Percentiles rank a stretch among this genome's conserved stretches.
phyloP scores from a whole-genome alignment of 176 grass and related monocot species.

The Bromus sterilis region DNA sequence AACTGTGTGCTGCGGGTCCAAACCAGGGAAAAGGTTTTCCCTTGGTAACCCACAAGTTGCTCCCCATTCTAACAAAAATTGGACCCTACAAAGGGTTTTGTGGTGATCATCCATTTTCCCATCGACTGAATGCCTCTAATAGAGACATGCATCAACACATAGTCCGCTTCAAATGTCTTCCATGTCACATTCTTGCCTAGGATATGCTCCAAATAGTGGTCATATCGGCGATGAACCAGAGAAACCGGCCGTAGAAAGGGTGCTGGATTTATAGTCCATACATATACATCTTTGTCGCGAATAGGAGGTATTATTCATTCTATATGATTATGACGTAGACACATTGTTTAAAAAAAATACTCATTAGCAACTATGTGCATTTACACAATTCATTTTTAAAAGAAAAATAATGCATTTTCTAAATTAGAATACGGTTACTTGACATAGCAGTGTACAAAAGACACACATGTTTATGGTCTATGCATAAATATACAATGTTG shows the following conservation, averaged over 20 bases:
- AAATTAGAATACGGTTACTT: not conserved
- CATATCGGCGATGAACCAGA: not conserved
- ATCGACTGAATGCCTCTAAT: not conserved
- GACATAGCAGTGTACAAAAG: no score
- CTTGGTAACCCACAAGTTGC: not conserved
- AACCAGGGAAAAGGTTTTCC: not conserved
- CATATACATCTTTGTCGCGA: not conserved
- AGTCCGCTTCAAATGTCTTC: not conserved
- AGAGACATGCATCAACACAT: not conserved
- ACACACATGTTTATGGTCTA: not conserved
- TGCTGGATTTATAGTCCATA: not conserved
- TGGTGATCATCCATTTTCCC: not conserved
- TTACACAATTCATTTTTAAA: not conserved
- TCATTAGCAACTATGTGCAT: not conserved
- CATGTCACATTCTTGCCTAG: not conserved
- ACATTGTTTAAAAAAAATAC: no score
- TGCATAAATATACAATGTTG: not conserved
- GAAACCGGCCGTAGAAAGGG: not conserved
- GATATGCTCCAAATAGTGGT: not conserved
- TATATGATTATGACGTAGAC: not conserved
- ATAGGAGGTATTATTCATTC: not conserved
- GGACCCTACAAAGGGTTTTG: not conserved
- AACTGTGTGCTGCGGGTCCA: conserved; percentile 5
- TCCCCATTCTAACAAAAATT: not conserved
- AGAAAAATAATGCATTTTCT: not conserved